A percentile compares a stretch with the other conserved stretches of the same genome.
Conservation (phyloP, 108 stramenopile genomes). For the Nitzschia inconspicua region DNA sequence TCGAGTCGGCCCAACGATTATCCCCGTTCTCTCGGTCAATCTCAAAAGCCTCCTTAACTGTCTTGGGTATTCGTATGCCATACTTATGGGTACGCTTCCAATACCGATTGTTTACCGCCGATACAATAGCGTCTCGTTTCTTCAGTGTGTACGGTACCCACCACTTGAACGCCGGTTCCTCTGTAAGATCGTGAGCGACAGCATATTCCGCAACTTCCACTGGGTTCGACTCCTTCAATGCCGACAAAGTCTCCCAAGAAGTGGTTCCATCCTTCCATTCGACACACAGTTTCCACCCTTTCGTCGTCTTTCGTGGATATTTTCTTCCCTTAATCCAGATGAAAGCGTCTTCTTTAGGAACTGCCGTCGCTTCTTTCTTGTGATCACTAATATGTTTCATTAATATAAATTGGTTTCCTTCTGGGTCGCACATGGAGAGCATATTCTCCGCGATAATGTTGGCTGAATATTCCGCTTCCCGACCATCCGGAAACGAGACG, state of each 20-base stretch:
- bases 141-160: slow-evolving; percentile 36
- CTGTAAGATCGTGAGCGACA: slow-evolving; percentile 2
- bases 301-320: slow-evolving; percentile 1
- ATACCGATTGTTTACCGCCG: slow-evolving; percentile 1
- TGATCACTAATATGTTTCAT: slow-evolving; percentile 31
- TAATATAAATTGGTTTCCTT: slow-evolving; percentile 15
- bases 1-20: slow-evolving; percentile 29
- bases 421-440: slow-evolving; percentile 27
- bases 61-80: slow-evolving; percentile 25
- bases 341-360: slow-evolving; percentile 8
- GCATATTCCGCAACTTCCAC: slow-evolving; percentile 38
- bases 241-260: slow-evolving; percentile 18
- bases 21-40: slow-evolving; percentile 32
- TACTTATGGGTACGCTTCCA: slow-evolving; percentile 27
- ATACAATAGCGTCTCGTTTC: slow-evolving; percentile 22
- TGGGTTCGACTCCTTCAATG: slow-evolving; percentile 33
- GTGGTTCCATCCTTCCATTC: slow-evolving; percentile 42
- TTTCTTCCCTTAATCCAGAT: not conserved
- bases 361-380: slow-evolving; percentile 18
- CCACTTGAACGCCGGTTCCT: slow-evolving; percentile 51
- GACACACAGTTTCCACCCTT: slow-evolving; percentile 20
- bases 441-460: slow-evolving; percentile 49
- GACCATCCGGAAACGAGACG: slow-evolving; percentile 36
- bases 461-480: slow-evolving; percentile 18
- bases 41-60: slow-evolving; percentile 18